A percentile compares a stretch with the other conserved stretches of the same genome.
phyloP scores from a whole-genome alignment of 78 protist genomes.

The Dictyostelium brefeldianum region DNA sequence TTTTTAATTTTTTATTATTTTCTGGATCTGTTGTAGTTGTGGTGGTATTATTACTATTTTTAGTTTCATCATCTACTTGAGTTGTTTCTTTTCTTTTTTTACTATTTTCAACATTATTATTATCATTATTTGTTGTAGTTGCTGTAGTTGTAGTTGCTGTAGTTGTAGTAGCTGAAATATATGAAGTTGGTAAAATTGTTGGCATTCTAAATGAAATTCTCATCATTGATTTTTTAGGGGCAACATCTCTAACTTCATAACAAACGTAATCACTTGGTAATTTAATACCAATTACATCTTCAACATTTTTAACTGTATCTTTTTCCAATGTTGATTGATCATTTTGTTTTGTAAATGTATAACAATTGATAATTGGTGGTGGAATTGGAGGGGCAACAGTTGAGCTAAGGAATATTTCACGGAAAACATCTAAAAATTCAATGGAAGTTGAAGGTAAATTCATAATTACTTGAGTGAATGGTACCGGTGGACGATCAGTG shows the following conservation, averaged over 20 bases:
- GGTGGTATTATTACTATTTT: neutral
- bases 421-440: conserved; percentile 90
- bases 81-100: conserved; percentile 1
- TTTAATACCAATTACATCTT: conserved; percentile 9
- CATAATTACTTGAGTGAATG: conserved; percentile 89
- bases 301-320: conserved; percentile 24
- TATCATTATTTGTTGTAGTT: neutral
- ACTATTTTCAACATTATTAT: neutral
- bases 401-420: conserved; percentile 31
- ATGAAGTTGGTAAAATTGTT: conserved; percentile 5
- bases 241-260: conserved; percentile 91
- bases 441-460: conserved; percentile 94
- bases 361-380: conserved; percentile 49
- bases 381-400: conserved; percentile 45
- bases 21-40: neutral
- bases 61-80: neutral
- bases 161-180: neutral
- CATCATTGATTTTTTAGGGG: conserved; percentile 94
- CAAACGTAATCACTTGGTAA: conserved; percentile 18
- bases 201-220: conserved; percentile 89
- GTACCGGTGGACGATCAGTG: neutral
- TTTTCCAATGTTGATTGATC: neutral
- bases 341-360: conserved; percentile 14
- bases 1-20: conserved; percentile 17
- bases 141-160: neutral